Evolutionary conservation across 768 basidiomycete species (phyloP), one percentile per base, ranked within the genome.

Genomic region (Rhodotorula kratochvilovae): DNA sequence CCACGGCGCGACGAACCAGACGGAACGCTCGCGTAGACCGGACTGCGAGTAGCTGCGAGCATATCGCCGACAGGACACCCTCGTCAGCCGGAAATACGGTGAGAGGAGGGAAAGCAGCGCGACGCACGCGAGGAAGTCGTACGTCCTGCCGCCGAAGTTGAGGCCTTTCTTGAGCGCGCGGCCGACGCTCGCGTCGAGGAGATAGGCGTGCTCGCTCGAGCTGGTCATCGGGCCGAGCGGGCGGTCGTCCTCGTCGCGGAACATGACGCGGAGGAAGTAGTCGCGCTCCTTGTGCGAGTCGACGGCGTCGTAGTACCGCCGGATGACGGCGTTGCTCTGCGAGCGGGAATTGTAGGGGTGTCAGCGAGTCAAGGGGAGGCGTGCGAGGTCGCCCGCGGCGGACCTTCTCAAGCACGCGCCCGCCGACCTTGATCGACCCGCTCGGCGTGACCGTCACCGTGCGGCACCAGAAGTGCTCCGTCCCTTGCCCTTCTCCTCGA

Each of bases 11-110:
- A 68, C 51, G 59, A 72, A 48, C 31, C 54, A 50, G 23, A 64
- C 71, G 6, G 11, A 7, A 10, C 39, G 63, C 3, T 62, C 55
- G n/a, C 66, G 63, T 0, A 73, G 55, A 6, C 64, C 61, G 13
- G 67, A 60, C 25, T 66, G 67, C 48, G 72, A 73, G 67, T 73
- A 73, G 21, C 66, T 68, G 39, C 33, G 35, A 6, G 17, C 39
- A 13, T 6, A 39, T 39, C 39, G 39, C 13, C 13, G 6, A 6
- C 39, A 39, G 8, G 39, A 39, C 13, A 39, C 39, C 39, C 39
- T 39, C 13, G 39, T 39, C 39, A 39, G 39, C 39, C 8, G 39
- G 13, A 39, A 39, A 13, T 13, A 13, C n/a, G 59, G 45, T 11
- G 23, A 35, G 27, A 25, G 46, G 19, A 39, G 35, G 33, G 13